phyloP scores from a whole-genome alignment of 352 stramenopile species.

The Pythium brachiatum region DNA sequence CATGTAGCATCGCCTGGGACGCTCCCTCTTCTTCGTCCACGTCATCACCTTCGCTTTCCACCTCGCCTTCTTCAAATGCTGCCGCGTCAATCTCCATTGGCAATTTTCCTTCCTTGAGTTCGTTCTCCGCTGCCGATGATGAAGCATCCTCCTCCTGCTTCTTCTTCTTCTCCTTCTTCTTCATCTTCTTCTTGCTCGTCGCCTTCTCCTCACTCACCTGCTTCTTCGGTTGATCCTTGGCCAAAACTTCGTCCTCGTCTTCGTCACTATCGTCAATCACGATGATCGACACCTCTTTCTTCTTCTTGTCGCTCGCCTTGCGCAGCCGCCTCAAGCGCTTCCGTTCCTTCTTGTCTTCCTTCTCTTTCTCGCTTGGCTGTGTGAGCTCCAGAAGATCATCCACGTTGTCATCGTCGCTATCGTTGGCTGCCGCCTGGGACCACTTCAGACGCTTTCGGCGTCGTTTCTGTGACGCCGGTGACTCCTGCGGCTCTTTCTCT shows the following conservation, averaged over 20 bases:
- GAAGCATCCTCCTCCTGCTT: background rate
- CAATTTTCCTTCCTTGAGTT: background rate
- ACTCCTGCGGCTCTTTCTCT: background rate
- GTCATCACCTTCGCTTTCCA: constrained; percentile 1
- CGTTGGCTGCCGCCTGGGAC: constrained; percentile 31
- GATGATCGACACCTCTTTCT: constrained; percentile 15
- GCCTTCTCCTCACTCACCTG: background rate
- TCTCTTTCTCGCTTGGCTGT: background rate
- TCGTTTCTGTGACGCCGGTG: constrained; percentile 16
- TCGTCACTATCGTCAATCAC: constrained; percentile 21
- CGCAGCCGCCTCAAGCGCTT: constrained; percentile 1
- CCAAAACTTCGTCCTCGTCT: background rate
- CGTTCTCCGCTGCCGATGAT: background rate
- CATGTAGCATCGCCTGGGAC: constrained; percentile 29
- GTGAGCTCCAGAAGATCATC: constrained; percentile 38
- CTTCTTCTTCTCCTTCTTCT: constrained; percentile 16
- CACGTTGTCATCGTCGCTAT: constrained; percentile 45
- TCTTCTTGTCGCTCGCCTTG: constrained; percentile 2
- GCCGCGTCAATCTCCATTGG: constrained; percentile 14
- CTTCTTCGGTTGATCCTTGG: constrained; percentile 2
- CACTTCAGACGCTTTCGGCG: constrained; percentile 46
- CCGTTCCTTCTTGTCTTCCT: constrained; percentile 6
- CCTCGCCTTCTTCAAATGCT: background rate
- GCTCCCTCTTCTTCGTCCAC: constrained; percentile 11
- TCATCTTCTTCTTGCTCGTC: background rate